phyloP scores from a whole-genome alignment of 768 basidiomycete genomes.

The Pleurotus djamor region DNA sequence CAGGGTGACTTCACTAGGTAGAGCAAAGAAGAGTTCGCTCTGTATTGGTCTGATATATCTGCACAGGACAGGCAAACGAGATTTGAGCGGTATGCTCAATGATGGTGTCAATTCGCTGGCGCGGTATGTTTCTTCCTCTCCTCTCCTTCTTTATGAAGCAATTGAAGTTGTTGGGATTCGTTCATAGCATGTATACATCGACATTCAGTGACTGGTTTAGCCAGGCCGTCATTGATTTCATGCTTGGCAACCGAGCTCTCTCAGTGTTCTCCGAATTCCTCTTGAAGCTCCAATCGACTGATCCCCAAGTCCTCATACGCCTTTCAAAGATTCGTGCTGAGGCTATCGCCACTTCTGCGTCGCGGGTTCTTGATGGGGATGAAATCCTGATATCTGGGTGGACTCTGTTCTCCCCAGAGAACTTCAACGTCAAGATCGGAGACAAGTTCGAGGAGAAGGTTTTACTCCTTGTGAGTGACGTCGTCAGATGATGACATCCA shows the following conservation, averaged over 20 bases:
- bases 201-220: constrained; percentile 96
- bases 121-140: constrained; percentile 36
- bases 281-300: constrained; percentile 84
- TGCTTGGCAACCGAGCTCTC: constrained; percentile 83
- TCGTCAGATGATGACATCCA: constrained; percentile 20
- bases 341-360: constrained; percentile 87
- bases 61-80: constrained; percentile 89
- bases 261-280: constrained; percentile 95
- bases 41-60: background rate
- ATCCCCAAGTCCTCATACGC: constrained; percentile 86
- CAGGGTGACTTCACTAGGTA: constrained; percentile 90
- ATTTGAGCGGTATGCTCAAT: constrained; percentile 87
- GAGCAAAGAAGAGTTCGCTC: background rate
- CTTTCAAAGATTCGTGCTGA: constrained; percentile 88
- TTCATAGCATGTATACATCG: constrained; percentile 77
- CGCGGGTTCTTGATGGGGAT: constrained; percentile 70
- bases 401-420: constrained; percentile 87
- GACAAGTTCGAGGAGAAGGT: constrained; percentile 95
- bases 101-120: constrained; percentile 96
- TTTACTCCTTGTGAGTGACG: constrained; percentile 65
- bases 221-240: constrained; percentile 93
- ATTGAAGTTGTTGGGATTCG: background rate
- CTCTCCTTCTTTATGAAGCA: too few relatives aligned
- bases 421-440: constrained; percentile 67
- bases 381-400: constrained; percentile 83